Conservation (phyloP, 805 yeast genomes). For the Debaryomyces castellii region DNA sequence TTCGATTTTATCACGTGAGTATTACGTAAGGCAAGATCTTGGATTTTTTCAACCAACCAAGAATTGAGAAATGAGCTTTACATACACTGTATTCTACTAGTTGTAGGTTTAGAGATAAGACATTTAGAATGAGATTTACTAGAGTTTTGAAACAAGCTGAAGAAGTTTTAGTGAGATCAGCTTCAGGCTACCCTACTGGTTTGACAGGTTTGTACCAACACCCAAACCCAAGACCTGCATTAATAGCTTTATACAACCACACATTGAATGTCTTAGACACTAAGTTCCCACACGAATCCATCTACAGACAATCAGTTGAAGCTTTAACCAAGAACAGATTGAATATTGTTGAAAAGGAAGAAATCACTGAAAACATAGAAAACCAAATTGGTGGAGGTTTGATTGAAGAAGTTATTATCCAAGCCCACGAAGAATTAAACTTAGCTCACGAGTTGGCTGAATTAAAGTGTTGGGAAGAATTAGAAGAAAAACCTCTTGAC, state of each 20-base stretch:
- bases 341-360: slow-evolving; percentile 61
- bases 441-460: slow-evolving; percentile 67
- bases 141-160: slow-evolving; percentile 43
- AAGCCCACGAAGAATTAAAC: slow-evolving; percentile 77
- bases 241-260: slow-evolving; percentile 66
- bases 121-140: slow-evolving; percentile 36
- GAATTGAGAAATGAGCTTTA: slow-evolving; percentile 1
- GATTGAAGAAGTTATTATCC: slow-evolving; percentile 78
- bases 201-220: slow-evolving; percentile 75
- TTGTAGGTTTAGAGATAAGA: not conserved
- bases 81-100: not conserved
- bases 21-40: not conserved
- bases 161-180: slow-evolving; percentile 57
- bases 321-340: slow-evolving; percentile 69
- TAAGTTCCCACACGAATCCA: slow-evolving; percentile 69
- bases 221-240: slow-evolving; percentile 81
- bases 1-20: not conserved
- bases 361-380: slow-evolving; percentile 66
- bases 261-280: slow-evolving; percentile 59
- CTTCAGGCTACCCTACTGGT: slow-evolving; percentile 75
- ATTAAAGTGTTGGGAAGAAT: slow-evolving; percentile 75
- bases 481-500: slow-evolving; percentile 73
- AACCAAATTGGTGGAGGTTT: slow-evolving; percentile 75
- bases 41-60: slow-evolving; percentile 2
- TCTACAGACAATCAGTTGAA: slow-evolving; percentile 74